Evolutionary conservation across 1,284 basidiomycete species (phyloP).

Genomic region (Ustilago shanxiensis): DNA sequence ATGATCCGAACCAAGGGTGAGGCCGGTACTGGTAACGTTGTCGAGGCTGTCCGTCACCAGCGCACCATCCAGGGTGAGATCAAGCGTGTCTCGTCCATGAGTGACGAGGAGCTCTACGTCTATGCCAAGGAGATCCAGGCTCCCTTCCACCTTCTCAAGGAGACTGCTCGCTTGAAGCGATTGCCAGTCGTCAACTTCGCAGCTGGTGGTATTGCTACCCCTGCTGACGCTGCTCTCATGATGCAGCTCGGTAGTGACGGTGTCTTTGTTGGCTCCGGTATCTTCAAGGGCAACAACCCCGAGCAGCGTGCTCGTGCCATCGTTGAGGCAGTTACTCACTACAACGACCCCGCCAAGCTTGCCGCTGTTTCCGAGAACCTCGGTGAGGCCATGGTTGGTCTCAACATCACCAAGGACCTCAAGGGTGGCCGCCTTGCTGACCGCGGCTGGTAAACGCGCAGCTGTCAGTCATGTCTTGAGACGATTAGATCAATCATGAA

Average conservation of each 20-base stretch:
- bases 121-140: constrained; percentile 90
- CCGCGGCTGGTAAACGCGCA: constrained; percentile 62
- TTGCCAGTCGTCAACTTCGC: constrained; percentile 83
- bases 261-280: constrained; percentile 73
- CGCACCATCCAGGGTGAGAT: constrained; percentile 87
- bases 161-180: constrained; percentile 91
- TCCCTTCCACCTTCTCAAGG: constrained; percentile 97
- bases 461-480: neutral
- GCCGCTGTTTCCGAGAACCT: constrained; percentile 86
- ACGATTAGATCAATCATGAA: neutral
- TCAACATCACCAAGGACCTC: constrained; percentile 76
- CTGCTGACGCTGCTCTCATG: constrained; percentile 98
- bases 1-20: constrained; percentile 72
- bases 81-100: constrained; percentile 79
- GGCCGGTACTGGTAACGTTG: constrained; percentile 97
- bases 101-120: constrained; percentile 96
- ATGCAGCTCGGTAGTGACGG: constrained; percentile 99
- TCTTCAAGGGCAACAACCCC: constrained; percentile 82
- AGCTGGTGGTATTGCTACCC: constrained; percentile 95
- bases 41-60: constrained; percentile 90
- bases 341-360: constrained; percentile 71
- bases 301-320: constrained; percentile 95
- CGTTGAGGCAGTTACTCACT: constrained; percentile 96
- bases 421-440: constrained; percentile 63
- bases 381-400: constrained; percentile 91